Conservation (phyloP, 148 eudicot genomes). For the Silene uniflora region DNA sequence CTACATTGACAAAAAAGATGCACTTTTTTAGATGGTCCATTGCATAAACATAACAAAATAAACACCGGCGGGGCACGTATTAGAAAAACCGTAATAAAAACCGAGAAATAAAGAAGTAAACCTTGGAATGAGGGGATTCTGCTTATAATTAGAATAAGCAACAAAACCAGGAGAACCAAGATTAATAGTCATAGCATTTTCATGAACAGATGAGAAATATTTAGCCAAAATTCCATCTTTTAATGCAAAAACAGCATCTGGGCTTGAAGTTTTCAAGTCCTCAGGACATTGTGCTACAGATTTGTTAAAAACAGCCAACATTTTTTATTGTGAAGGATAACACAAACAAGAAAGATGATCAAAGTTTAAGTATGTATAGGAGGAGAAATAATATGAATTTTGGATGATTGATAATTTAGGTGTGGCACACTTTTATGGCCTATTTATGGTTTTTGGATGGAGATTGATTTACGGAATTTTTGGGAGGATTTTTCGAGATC, state of each 20-base stretch:
- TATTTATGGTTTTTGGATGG: constrained; percentile 5
- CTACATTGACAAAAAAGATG: too few relatives aligned
- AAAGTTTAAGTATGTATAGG: neutral
- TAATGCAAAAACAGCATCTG: constrained; percentile 41
- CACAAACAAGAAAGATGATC: neutral
- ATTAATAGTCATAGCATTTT: constrained; percentile 54
- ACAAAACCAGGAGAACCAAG: constrained; percentile 56
- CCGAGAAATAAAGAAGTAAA: constrained; percentile 17
- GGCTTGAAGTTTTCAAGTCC: constrained; percentile 48
- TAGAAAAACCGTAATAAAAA: neutral
- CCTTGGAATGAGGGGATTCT: constrained; percentile 86
- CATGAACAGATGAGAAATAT: constrained; percentile 49
- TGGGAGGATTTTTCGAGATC: constrained; percentile 5
- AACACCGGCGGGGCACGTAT: too few relatives aligned
- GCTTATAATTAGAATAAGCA: constrained; percentile 53
- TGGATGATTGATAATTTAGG: neutral
- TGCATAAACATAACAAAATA: too few relatives aligned
- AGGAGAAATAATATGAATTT: neutral
- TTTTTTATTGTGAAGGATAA: constrained; percentile 22
- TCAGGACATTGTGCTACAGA: constrained; percentile 75
- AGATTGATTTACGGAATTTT: neutral
- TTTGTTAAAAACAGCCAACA: constrained; percentile 83
- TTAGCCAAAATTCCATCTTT: constrained; percentile 62
- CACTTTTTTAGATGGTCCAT: too few relatives aligned
- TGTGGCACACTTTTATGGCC: neutral